Percentiles rank a stretch among this genome's conserved stretches.
Conservation (phyloP, 164 flowering plant genomes). For the Brasenia schreberi region DNA sequence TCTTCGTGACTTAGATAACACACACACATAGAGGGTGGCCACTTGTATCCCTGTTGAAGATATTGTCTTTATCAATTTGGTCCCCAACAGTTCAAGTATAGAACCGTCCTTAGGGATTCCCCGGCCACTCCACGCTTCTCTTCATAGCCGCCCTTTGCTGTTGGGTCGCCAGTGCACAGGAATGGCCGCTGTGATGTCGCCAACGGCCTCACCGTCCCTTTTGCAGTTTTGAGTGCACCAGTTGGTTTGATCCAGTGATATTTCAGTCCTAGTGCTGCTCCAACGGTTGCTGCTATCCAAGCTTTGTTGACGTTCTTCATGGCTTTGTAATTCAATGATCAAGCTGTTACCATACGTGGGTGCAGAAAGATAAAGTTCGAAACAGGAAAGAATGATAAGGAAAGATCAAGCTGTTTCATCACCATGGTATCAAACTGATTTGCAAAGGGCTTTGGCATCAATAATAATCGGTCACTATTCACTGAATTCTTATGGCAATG, state of each 20-base stretch:
- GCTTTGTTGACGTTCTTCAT: background rate
- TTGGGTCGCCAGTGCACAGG: background rate
- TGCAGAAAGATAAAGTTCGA: no score
- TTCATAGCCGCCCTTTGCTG: background rate
- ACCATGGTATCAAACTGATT: no score
- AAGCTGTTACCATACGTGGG: no score
- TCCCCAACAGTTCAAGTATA: background rate
- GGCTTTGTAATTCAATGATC: no score
- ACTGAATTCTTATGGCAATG: no score
- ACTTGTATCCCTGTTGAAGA: no score
- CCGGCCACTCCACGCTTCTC: background rate
- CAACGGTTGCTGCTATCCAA: background rate
- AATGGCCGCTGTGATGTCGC: background rate
- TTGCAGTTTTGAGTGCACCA: background rate
- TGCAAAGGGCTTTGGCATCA: no score
- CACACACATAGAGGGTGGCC: no score
- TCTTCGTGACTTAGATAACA: no score
- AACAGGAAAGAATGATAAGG: no score
- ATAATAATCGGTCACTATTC: no score
- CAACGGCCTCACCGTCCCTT: background rate
- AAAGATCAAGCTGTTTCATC: no score
- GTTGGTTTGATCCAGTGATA: background rate
- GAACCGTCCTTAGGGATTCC: background rate
- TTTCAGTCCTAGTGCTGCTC: background rate
- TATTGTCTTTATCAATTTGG: background rate